These are phyloP conservation scores for Psilocybe azurescens DNA, from an alignment of 768 basidiomycete species.

Conservation along the genomic window DNA sequence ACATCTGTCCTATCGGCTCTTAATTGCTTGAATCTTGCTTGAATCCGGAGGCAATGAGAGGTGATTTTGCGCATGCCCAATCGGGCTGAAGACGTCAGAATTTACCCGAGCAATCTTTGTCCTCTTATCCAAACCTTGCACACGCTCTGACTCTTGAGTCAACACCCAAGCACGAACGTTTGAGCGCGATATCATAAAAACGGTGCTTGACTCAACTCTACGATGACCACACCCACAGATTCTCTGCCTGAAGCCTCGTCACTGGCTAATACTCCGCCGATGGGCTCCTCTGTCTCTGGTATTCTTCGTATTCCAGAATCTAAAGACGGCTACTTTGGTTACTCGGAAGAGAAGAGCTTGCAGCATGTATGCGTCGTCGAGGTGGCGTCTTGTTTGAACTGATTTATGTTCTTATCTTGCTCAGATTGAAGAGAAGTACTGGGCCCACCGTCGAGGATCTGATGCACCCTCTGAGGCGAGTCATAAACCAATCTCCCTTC, in stretches of 20 bases:
- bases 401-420: not conserved
- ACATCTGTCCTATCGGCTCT: not conserved
- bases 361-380: slow-evolving; percentile 59
- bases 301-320: slow-evolving; percentile 51
- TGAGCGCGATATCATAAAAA: not conserved
- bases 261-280: not conserved
- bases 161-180: not conserved
- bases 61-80: not conserved
- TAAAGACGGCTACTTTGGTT: slow-evolving; percentile 80
- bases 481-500: slow-evolving; percentile 32
- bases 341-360: slow-evolving; percentile 77
- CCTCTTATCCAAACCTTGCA: not conserved
- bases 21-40: not conserved
- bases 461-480: slow-evolving; percentile 53
- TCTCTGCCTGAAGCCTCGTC: not conserved
- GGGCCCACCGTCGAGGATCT: slow-evolving; percentile 68
- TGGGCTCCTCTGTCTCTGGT: not conserved
- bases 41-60: not conserved
- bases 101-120: not conserved
- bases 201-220: not conserved
- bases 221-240: not conserved
- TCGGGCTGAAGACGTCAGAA: slow-evolving; percentile 1
- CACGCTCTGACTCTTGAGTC: not conserved
- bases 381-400: not conserved
- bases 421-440: slow-evolving; percentile 78